These are phyloP conservation scores for Plantago coronopus DNA, from an alignment of 305 asterid species.

Conservation along the genomic window DNA sequence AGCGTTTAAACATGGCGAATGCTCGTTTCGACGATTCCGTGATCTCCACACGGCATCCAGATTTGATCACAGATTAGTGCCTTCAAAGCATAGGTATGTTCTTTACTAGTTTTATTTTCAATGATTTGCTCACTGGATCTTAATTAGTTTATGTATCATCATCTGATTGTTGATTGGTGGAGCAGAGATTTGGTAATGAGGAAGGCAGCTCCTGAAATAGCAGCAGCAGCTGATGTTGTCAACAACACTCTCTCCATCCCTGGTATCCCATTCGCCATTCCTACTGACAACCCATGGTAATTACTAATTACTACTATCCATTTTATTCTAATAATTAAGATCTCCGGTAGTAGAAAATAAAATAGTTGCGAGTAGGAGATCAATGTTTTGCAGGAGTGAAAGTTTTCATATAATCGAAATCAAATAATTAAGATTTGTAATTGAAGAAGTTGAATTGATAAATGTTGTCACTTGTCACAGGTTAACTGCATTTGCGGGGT, in stretches of 20 bases:
- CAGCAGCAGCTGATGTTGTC: conserved; percentile 9
- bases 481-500: conserved; percentile 20
- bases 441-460: background rate
- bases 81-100: background rate
- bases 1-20: background rate
- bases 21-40: background rate
- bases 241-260: background rate
- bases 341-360: too few relatives aligned
- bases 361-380: too few relatives aligned
- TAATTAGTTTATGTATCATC: too few relatives aligned
- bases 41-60: background rate
- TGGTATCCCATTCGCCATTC: conserved; percentile 1
- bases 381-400: too few relatives aligned
- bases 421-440: background rate
- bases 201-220: conserved; percentile 16
- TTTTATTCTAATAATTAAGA: background rate
- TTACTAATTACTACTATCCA: background rate
- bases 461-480: conserved; percentile 14
- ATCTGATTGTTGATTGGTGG: background rate
- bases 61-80: background rate
- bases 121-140: too few relatives aligned
- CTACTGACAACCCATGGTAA: conserved; percentile 15
- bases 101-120: too few relatives aligned
- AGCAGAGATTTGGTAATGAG: conserved; percentile 13
- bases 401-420: background rate